phyloP scores from a whole-genome alignment of 108 stramenopile genomes.

The Nannochloropsis oceanica region DNA sequence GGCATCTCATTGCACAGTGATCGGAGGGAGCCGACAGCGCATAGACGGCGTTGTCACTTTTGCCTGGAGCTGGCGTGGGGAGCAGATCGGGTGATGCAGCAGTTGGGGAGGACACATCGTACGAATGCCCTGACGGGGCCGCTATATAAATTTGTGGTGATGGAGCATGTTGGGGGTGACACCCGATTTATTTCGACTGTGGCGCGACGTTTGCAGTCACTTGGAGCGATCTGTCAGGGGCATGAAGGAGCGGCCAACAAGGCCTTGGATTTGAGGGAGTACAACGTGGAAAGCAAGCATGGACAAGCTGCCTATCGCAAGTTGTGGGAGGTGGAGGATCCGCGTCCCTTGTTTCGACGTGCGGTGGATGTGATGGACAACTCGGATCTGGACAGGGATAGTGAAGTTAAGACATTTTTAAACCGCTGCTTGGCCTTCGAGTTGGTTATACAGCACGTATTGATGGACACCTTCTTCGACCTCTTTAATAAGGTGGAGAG shows the following conservation, averaged over 20 bases:
- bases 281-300: neutral
- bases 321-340: neutral
- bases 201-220: conserved; percentile 50
- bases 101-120: conserved; percentile 63
- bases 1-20: conserved; percentile 45
- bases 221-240: conserved; percentile 66
- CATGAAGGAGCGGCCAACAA: conserved; percentile 46
- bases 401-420: neutral
- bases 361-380: neutral
- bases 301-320: neutral
- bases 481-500: neutral
- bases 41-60: conserved; percentile 51
- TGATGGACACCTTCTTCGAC: conserved; percentile 46
- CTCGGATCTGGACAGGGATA: neutral
- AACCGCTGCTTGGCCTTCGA: conserved; percentile 11
- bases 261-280: neutral
- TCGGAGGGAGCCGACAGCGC: neutral
- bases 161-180: conserved; percentile 49
- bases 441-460: conserved; percentile 28
- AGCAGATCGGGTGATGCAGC: conserved; percentile 73
- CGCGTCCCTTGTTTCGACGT: neutral
- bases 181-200: conserved; percentile 60
- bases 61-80: conserved; percentile 75
- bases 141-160: conserved; percentile 49
- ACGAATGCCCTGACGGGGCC: conserved; percentile 49